These are phyloP conservation scores for Rubia yunnanensis DNA, from an alignment of 257 asterid species.

Conservation along the genomic window DNA sequence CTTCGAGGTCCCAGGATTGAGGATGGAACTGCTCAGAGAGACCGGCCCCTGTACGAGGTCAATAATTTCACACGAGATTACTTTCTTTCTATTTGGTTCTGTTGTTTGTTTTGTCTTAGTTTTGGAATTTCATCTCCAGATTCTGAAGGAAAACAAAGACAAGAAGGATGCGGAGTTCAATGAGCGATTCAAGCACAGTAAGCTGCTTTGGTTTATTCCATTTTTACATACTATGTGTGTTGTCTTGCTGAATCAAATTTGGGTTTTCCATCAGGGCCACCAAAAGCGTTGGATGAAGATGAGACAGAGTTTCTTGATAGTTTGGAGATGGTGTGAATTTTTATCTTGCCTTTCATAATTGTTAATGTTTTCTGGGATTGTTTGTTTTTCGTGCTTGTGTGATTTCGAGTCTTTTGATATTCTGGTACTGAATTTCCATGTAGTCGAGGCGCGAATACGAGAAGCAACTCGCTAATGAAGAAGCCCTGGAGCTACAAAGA, in stretches of 20 bases:
- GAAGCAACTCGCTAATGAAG: slow-evolving; percentile 76
- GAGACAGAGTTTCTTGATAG: slow-evolving; percentile 91
- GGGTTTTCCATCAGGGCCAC: slow-evolving; percentile 59
- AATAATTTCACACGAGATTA: not conserved
- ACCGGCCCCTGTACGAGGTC: slow-evolving; percentile 50
- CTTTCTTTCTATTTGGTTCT: not conserved
- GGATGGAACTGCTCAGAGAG: slow-evolving; percentile 98
- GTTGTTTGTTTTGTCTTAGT: not conserved
- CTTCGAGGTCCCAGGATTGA: slow-evolving; percentile 84
- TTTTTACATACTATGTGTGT: not conserved
- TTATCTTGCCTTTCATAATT: too few species aligned
- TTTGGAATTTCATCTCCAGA: too few species aligned
- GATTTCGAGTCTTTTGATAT: slow-evolving; percentile 8
- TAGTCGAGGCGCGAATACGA: slow-evolving; percentile 78
- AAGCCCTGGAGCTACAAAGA: slow-evolving; percentile 56
- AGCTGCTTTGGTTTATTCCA: slow-evolving; percentile 7
- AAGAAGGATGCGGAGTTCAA: slow-evolving; percentile 89
- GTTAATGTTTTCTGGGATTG: not conserved
- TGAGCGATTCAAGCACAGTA: slow-evolving; percentile 94
- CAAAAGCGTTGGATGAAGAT: slow-evolving; percentile 95
- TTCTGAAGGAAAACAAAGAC: slow-evolving; percentile 83
- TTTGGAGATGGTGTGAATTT: slow-evolving; percentile 75
- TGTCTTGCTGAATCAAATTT: not conserved
- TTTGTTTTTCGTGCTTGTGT: not conserved
- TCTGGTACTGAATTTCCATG: slow-evolving; percentile 23